These are phyloP conservation scores for Lachancea meyersii DNA, from an alignment of 805 yeast genomes.

Conservation along the genomic window DNA sequence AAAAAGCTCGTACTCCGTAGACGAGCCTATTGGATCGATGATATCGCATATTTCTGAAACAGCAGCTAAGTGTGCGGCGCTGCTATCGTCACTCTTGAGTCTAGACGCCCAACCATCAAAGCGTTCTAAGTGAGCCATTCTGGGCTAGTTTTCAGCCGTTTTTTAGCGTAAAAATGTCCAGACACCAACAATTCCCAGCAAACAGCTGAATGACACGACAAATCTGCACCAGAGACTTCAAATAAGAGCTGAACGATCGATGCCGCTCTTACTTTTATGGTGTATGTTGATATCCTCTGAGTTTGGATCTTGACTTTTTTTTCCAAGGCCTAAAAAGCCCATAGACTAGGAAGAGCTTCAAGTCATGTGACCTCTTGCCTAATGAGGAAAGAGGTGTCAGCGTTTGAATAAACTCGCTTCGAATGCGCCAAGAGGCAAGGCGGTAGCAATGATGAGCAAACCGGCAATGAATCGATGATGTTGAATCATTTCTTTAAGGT, in stretches of 20 bases:
- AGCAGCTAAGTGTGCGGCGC: conserved; percentile 55
- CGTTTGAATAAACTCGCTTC: background rate
- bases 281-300: background rate
- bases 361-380: conserved; percentile 19
- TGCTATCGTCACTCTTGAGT: conserved; percentile 51
- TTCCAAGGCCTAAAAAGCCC: conserved; percentile 2
- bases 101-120: conserved; percentile 63
- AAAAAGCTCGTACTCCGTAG: conserved; percentile 76
- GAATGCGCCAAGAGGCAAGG: too few relatives aligned
- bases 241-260: background rate
- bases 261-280: background rate
- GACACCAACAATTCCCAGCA: background rate
- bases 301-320: background rate
- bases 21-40: conserved; percentile 74
- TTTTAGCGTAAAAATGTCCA: background rate
- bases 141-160: background rate
- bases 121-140: conserved; percentile 40
- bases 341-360: conserved; percentile 11
- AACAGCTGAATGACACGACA: too few relatives aligned
- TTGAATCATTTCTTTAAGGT: too few relatives aligned
- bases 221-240: too few relatives aligned
- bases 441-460: too few relatives aligned
- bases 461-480: too few relatives aligned
- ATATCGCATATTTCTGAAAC: conserved; percentile 81
- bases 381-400: conserved; percentile 14